Base-by-base conservation (phyloP, 805 yeast species). In the Saccharomyces jurei region DNA sequence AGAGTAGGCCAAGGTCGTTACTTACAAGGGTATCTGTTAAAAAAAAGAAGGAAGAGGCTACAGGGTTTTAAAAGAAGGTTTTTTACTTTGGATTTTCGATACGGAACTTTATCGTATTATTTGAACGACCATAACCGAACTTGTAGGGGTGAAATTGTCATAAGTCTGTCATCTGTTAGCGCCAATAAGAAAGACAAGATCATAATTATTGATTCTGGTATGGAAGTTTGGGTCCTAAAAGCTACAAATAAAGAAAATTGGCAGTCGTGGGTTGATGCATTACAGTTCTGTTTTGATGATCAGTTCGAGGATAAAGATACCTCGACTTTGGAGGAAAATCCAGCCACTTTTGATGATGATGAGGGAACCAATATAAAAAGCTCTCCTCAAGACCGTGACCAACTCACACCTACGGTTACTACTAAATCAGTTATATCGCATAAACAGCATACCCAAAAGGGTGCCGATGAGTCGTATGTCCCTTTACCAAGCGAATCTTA, bases 191-290 rank as follows among this genome's bases (percentile, higher is more conserved):
- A 80, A 54, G 80, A 81, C 26, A 72, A 81, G 52, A 85, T 87
- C 63, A 83, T 94, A 47, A 83, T 86, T 49, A 79, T 94, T 55
- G 97, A 94, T 68, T 89, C 97, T 0, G 98, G 98, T 2, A 84
- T 92, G 82, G 98, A 92, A 67, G 83, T 87, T 9, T 92, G 98
- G 98, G 83, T 82, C 41, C 74, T 92, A 56, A 88, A 87, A 62
- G 87, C 97, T 0, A 72, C 76, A 49, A 81, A 77, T 54, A 70
- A 71, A 10, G 74, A 77, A 6, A 91, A 87, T 59, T 94, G 89
- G 78, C 79, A 82, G 36, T 76, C 80, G 5, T 94, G 99, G 99
- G 80, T 86, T 13, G 78, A 82, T 52, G 96, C 96, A 1, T 79
- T 91, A 59, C 85, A 89, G 53, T 55, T 58, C 9, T 69, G 71